Conservation (phyloP, 164 flowering plant genomes). For the Piper longum region DNA sequence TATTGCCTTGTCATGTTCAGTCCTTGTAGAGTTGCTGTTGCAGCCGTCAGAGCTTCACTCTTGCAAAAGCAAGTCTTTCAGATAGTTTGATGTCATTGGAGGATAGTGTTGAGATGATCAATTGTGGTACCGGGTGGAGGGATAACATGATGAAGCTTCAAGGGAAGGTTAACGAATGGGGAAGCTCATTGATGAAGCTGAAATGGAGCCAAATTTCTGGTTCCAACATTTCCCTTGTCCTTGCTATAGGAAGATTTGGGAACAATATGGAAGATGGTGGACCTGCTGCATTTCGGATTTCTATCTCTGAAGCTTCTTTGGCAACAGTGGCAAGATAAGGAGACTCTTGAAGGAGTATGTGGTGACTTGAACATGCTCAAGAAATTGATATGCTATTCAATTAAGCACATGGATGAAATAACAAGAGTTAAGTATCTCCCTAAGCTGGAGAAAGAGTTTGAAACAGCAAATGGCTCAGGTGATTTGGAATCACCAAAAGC, state of each 20-base stretch:
- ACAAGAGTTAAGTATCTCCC: constrained; percentile 35
- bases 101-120: constrained; percentile 17
- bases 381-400: constrained; percentile 18
- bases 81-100: constrained; percentile 20
- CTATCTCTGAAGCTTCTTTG: constrained; percentile 26
- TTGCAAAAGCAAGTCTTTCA: constrained; percentile 45
- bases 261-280: constrained; percentile 44
- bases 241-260: constrained; percentile 34
- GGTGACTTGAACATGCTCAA: not conserved
- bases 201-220: constrained; percentile 79
- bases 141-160: constrained; percentile 28
- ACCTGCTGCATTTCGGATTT: constrained; percentile 30
- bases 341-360: constrained; percentile 14
- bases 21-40: constrained; percentile 51
- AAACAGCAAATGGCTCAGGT: constrained; percentile 8
- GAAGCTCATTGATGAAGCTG: constrained; percentile 54
- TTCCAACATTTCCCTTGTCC: constrained; percentile 52
- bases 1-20: constrained; percentile 52
- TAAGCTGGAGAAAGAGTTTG: constrained; percentile 26
- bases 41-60: constrained; percentile 61
- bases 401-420: constrained; percentile 36
- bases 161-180: constrained; percentile 21
- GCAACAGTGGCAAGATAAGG: constrained; percentile 15
- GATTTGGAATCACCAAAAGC: constrained; percentile 59
- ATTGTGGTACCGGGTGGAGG: constrained; percentile 4